Percentiles rank a stretch among this genome's conserved stretches.
phyloP scores from a whole-genome alignment of 2,329 filamentous ascomycete species.

The Pseudogymnoascus pannorum region DNA sequence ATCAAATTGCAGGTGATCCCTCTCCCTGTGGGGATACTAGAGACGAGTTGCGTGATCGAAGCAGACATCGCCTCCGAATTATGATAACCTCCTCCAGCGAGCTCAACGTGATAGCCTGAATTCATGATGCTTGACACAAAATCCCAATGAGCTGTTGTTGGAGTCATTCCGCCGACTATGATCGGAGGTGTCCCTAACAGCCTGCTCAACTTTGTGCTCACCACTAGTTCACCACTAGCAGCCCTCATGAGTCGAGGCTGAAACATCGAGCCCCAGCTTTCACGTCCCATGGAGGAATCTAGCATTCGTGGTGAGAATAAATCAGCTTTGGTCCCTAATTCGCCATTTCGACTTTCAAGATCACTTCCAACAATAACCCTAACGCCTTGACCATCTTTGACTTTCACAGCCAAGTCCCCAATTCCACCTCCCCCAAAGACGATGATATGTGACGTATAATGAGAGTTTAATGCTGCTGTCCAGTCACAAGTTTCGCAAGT shows the following conservation, averaged over 20 bases:
- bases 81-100: slow-evolving; percentile 86
- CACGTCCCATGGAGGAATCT: slow-evolving; percentile 51
- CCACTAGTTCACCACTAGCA: slow-evolving; percentile 75
- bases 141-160: slow-evolving; percentile 80
- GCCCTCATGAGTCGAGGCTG: slow-evolving; percentile 78
- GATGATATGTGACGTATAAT: slow-evolving; percentile 28
- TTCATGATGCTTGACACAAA: slow-evolving; percentile 91
- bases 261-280: slow-evolving; percentile 44
- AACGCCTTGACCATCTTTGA: slow-evolving; percentile 28
- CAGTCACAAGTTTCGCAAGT: slow-evolving; percentile 24
- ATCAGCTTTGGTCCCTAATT: slow-evolving; percentile 22
- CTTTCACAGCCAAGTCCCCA: slow-evolving; percentile 24
- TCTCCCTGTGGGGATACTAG: slow-evolving; percentile 74
- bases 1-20: slow-evolving; percentile 88
- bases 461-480: slow-evolving; percentile 21
- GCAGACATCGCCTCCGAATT: too few relatives aligned
- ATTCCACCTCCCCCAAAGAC: slow-evolving; percentile 30
- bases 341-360: slow-evolving; percentile 17
- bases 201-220: slow-evolving; percentile 88
- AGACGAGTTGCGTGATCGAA: too few relatives aligned
- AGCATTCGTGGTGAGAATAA: slow-evolving; percentile 7
- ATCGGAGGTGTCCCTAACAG: slow-evolving; percentile 80
- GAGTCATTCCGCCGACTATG: slow-evolving; percentile 92
- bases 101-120: slow-evolving; percentile 84
- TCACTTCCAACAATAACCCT: slow-evolving; percentile 25